Base-by-base conservation (phyloP, 176 grass and related monocot species). In the Panicum miliaceum region DNA sequence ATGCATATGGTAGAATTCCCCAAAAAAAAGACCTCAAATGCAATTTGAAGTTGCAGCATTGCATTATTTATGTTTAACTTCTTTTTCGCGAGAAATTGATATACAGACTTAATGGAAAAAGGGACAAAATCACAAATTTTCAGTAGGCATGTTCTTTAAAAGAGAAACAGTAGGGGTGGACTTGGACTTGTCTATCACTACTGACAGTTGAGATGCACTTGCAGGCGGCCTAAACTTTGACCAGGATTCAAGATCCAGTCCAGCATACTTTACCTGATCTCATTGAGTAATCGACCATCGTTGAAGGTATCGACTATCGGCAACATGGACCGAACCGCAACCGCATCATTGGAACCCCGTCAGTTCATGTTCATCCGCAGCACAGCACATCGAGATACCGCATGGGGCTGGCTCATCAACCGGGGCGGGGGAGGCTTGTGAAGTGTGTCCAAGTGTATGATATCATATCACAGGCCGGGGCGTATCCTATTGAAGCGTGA, bases 161-260 rank as follows among this genome's bases (percentile, higher is more conserved):
- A 29, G 59, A 63, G 23, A 12, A 79, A n/a, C 10, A 35, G 34
- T 3, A 36, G 5, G 26, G 22, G 45, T 35, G 61, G 27, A 80
- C 29, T 79, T 35, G 26, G 11, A 69, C 22, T 47, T 71, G 68
- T 25, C 67, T 52, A 61, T 52, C 23, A 48, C 60, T 65, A 19
- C 8, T 60, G 76, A 86, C 77, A 80, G 68, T 71, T 71, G n/a
- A 13, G 61, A 56, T 73, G 34, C 45, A 40, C 36, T 42, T 64
- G 46, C 68, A 36, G 46, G 59, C 25, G 41, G 36, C 79, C 68
- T 53, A 65, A 35, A 73, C 34, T 67, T 81, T 81, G 85, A 87
- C 85, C 48, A 67, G 68, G 60, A 81, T 67, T 58, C 61, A 75
- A 75, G 60, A 81, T 87, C 47, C 46, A 46, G 15, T 75, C 26